Base-by-base conservation (phyloP, 1,139 yeast genomes). In the Scheffersomyces cryptocercus region DNA sequence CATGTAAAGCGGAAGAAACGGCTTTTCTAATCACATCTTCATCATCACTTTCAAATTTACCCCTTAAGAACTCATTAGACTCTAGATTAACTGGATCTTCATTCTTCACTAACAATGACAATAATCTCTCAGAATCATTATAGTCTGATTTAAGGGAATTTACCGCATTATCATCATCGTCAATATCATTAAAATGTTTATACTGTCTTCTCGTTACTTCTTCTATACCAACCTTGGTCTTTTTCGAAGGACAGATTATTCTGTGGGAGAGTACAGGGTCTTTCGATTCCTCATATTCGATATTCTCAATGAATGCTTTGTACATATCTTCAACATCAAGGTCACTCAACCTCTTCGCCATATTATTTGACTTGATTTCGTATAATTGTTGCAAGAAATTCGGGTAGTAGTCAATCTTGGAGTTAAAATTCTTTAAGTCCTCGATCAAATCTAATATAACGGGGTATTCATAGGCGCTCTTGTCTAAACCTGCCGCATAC, bases 101-200 rank as follows among this genome's bases (percentile, higher is more conserved):
- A 36, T 50, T 50, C 38, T 48, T 55, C 9, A 49, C 48, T 33
- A 54, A 47, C 15, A 45, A 45, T 2, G 56, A 51, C n/a, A 61
- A 45, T 6, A 64, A 41, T 31, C 48, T 51, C 11, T 61, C 65
- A 3, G 64, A 53, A 41, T 64, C 61, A 37, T 59, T 56, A 41
- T 65, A 65, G 14, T 45, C 47, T 1, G 45, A 41, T 16, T 42
- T 45, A 13, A 20, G 24, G 4, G 35, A 12, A 10, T 13, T 13
- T 3, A 14, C 35, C 11, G 11, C 20, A n/a, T 14, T 31, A 5
- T 31, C 20, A n/a, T n/a, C 7, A 10, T 31, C n/a, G 15, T 31
- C 20, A n/a, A 31, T 14, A 14, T 31, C 24, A 31, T 31, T 31
- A 8, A 20, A 20, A 20, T 20, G 7, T 6, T 20, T 20, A 20